A percentile compares a stretch with the other conserved stretches of the same genome.
Conservation (phyloP, 2,329 filamentous ascomycete genomes). For the Neopestalotiopsis sp. region DNA sequence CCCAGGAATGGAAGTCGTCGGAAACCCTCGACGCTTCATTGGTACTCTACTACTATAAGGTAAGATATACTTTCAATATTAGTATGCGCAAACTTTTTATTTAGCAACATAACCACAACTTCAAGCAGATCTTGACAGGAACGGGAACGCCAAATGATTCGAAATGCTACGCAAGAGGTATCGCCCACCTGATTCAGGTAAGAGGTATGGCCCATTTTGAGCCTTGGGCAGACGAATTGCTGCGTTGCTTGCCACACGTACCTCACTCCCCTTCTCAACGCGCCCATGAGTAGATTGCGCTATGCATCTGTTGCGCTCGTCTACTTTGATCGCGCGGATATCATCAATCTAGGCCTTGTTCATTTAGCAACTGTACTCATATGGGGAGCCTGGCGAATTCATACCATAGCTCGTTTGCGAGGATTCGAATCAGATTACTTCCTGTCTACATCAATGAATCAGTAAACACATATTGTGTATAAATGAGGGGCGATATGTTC, state of each 20-base stretch:
- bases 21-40: constrained; percentile 15
- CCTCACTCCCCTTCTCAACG: not conserved
- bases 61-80: not conserved
- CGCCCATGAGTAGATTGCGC: too few relatives aligned
- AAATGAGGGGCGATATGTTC: too few relatives aligned
- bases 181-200: not conserved
- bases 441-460: too few relatives aligned
- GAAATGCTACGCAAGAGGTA: not conserved
- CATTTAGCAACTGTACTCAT: too few relatives aligned
- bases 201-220: not conserved
- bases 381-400: too few relatives aligned
- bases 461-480: too few relatives aligned
- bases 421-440: too few relatives aligned
- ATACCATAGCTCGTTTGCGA: too few relatives aligned
- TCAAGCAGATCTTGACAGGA: not conserved
- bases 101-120: not conserved
- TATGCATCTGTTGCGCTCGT: too few relatives aligned
- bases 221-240: not conserved
- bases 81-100: too few relatives aligned
- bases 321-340: too few relatives aligned
- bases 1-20: constrained; percentile 18
- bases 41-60: constrained; percentile 10
- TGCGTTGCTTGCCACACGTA: not conserved
- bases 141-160: not conserved
- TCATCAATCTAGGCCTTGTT: too few relatives aligned